Evolutionary conservation across 2,329 filamentous ascomycete genomes (phyloP).

Genomic region (Annulohypoxylon truncatum): DNA sequence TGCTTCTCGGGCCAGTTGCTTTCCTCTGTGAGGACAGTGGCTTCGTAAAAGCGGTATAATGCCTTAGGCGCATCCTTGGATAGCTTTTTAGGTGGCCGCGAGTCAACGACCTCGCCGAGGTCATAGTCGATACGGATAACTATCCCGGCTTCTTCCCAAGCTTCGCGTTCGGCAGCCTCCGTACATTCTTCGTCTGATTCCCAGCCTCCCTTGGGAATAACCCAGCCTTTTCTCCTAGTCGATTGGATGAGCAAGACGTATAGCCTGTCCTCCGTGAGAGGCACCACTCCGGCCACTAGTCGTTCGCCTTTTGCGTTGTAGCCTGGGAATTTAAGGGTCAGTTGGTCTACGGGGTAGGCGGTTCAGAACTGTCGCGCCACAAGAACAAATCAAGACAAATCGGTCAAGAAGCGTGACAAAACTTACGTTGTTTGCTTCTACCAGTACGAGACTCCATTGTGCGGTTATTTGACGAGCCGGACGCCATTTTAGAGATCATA

Average conservation of each 20-base stretch:
- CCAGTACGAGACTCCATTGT: slow-evolving; percentile 80
- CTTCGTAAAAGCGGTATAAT: slow-evolving; percentile 86
- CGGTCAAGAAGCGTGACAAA: slow-evolving; percentile 48
- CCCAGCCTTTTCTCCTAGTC: slow-evolving; percentile 90
- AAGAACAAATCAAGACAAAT: slow-evolving; percentile 39
- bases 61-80: slow-evolving; percentile 71
- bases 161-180: slow-evolving; percentile 87
- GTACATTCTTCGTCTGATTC: slow-evolving; percentile 91
- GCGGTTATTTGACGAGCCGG: slow-evolving; percentile 55
- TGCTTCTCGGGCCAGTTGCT: slow-evolving; percentile 92
- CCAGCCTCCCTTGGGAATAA: slow-evolving; percentile 97
- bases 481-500: slow-evolving; percentile 46
- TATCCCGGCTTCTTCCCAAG: slow-evolving; percentile 98
- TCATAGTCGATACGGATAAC: slow-evolving; percentile 85
- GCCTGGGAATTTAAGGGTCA: slow-evolving; percentile 68
- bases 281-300: slow-evolving; percentile 93
- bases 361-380: slow-evolving; percentile 41
- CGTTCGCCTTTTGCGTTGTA: slow-evolving; percentile 94
- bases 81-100: slow-evolving; percentile 79
- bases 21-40: slow-evolving; percentile 86
- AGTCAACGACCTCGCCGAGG: slow-evolving; percentile 87
- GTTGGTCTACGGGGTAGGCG: slow-evolving; percentile 51
- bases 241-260: slow-evolving; percentile 95
- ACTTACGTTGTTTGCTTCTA: slow-evolving; percentile 84
- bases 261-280: slow-evolving; percentile 85